These are phyloP conservation scores for Suillus lakei DNA, from an alignment of 768 basidiomycete genomes.

Conservation along the genomic window DNA sequence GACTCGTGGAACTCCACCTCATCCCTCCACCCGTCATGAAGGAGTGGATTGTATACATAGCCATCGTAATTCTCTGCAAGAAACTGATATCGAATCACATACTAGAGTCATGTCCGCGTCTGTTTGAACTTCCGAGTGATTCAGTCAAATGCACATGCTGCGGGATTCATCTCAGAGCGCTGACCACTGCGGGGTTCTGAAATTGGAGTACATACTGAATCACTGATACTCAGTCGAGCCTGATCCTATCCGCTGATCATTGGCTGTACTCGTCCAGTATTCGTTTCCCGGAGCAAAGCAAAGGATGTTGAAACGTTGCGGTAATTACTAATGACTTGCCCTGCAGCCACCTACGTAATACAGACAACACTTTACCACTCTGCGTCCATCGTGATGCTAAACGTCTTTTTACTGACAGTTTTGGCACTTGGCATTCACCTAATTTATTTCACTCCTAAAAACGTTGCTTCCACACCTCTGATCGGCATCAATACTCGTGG, in stretches of 20 bases:
- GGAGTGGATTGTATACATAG: not conserved
- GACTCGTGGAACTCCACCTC: not conserved
- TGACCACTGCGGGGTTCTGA: not conserved
- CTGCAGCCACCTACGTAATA: not conserved
- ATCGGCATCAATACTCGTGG: conserved; percentile 27
- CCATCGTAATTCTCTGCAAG: not conserved
- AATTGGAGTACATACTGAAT: not conserved
- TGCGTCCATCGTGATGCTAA: not conserved
- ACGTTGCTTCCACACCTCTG: conserved; percentile 40
- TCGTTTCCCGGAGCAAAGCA: not conserved
- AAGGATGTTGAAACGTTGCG: not conserved
- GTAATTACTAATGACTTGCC: conserved; percentile 3
- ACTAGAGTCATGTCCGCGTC: not conserved
- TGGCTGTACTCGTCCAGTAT: not conserved
- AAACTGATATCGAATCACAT: not conserved
- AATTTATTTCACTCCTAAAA: conserved; percentile 39
- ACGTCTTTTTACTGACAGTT: not conserved
- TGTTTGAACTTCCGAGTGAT: not conserved
- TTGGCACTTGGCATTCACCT: conserved; percentile 1
- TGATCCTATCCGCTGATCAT: not conserved
- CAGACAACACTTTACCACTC: not conserved
- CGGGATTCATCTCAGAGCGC: not conserved
- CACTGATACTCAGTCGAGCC: not conserved
- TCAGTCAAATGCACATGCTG: not conserved
- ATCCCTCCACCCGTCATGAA: not conserved